phyloP scores from a whole-genome alignment of 306 rosid species.

The Cicer bijugum region DNA sequence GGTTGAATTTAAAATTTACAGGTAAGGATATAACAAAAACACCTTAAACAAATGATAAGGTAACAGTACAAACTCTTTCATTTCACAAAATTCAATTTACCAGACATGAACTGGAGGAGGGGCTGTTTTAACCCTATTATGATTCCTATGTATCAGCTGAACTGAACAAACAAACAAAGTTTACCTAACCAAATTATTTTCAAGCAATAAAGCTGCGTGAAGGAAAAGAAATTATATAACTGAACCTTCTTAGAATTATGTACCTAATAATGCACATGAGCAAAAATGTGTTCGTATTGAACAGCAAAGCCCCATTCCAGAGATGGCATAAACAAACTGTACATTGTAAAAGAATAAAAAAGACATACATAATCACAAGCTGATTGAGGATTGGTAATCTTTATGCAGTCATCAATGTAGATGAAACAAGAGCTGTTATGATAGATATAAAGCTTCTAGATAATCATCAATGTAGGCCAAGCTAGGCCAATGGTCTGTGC shows the following conservation, averaged over 20 bases:
- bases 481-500: constrained; percentile 98
- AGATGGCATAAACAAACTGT: neutral
- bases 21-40: neutral
- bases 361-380: constrained; percentile 70
- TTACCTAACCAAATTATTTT: constrained; percentile 2
- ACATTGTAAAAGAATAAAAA: constrained; percentile 33
- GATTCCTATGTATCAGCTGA: constrained; percentile 22
- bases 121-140: constrained; percentile 11
- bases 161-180: neutral
- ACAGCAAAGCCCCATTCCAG: constrained; percentile 26
- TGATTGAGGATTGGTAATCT: constrained; percentile 67
- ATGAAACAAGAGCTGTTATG: constrained; percentile 46
- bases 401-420: constrained; percentile 17
- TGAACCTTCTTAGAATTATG: constrained; percentile 11
- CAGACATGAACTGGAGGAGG: neutral
- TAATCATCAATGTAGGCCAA: constrained; percentile 95
- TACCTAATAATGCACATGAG: constrained; percentile 13
- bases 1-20: neutral
- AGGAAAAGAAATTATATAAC: neutral
- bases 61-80: neutral
- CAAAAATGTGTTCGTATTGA: constrained; percentile 14
- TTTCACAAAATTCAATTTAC: neutral
- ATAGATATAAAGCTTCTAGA: constrained; percentile 84
- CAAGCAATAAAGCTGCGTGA: constrained; percentile 14
- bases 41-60: constrained; percentile 18